These are phyloP conservation scores for Prillingera fragicola DNA, from an alignment of 1,284 basidiomycete genomes.

Conservation along the genomic window DNA sequence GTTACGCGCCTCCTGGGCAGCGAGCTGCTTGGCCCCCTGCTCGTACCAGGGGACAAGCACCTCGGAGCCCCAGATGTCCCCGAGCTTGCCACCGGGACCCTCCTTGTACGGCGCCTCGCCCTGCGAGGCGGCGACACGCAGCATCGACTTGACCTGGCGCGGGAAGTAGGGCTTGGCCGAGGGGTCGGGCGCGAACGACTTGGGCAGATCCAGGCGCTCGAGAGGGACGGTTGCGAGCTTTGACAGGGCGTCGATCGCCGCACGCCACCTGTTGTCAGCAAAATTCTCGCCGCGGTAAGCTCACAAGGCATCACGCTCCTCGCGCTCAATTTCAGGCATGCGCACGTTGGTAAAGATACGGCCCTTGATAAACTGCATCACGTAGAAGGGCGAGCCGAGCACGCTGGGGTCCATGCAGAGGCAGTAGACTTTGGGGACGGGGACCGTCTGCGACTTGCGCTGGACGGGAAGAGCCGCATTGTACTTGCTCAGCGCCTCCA, in stretches of 20 bases:
- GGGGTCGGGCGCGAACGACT: constrained; percentile 65
- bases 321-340: constrained; percentile 61
- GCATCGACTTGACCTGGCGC: constrained; percentile 81
- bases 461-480: constrained; percentile 50
- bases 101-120: constrained; percentile 58
- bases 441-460: constrained; percentile 53
- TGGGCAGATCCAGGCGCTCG: constrained; percentile 60
- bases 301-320: constrained; percentile 67
- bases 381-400: constrained; percentile 85
- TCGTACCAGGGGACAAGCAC: constrained; percentile 64
- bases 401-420: constrained; percentile 72
- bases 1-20: constrained; percentile 63
- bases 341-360: constrained; percentile 82
- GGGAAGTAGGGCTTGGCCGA: constrained; percentile 67
- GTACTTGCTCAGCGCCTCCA: constrained; percentile 67
- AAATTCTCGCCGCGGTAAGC: constrained; percentile 25
- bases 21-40: constrained; percentile 61
- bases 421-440: constrained; percentile 77
- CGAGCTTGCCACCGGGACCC: constrained; percentile 31
- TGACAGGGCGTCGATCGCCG: constrained; percentile 67
- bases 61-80: constrained; percentile 56
- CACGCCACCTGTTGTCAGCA: constrained; percentile 59
- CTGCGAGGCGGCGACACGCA: constrained; percentile 68
- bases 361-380: constrained; percentile 91
- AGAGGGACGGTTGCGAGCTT: constrained; percentile 69